Evolutionary conservation across 2,329 filamentous ascomycete species (phyloP).

Genomic region (Fusarium secorum): DNA sequence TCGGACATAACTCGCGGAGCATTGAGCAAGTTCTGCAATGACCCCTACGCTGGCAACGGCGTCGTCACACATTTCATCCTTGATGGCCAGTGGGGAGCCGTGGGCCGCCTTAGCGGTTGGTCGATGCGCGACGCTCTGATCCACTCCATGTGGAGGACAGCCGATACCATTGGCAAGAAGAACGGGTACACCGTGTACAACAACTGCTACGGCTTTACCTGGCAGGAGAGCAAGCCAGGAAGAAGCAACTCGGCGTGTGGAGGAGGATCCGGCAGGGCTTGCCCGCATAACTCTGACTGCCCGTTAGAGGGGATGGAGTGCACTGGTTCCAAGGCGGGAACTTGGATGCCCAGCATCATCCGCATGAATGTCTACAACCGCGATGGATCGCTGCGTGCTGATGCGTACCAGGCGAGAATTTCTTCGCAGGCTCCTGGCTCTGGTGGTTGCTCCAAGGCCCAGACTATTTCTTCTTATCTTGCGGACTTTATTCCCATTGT

Average conservation of each 20-base stretch:
- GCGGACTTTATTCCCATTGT: not conserved
- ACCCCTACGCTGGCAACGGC: not conserved
- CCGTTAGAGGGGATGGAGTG: slow-evolving; percentile 8
- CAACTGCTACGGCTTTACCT: not conserved
- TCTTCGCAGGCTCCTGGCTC: not conserved
- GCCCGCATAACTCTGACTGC: not conserved
- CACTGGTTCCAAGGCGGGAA: not conserved
- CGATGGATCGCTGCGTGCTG: not conserved
- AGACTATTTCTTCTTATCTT: not conserved
- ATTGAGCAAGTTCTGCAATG: slow-evolving; percentile 2
- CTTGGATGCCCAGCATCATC: slow-evolving; percentile 7
- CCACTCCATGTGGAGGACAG: not conserved
- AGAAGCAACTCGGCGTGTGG: not conserved
- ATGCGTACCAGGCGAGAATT: not conserved
- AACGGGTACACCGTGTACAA: slow-evolving; percentile 1
- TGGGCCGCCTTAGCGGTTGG: not conserved
- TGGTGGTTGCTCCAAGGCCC: not conserved
- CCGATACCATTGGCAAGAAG: not conserved
- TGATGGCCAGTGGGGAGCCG: slow-evolving; percentile 5
- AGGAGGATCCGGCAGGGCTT: not conserved
- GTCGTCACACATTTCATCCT: not conserved
- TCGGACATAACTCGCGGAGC: not conserved
- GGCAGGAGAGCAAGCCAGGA: not conserved
- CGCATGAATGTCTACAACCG: slow-evolving; percentile 10
- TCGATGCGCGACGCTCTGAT: slow-evolving; percentile 2